phyloP scores from a whole-genome alignment of 805 yeast genomes.

The Starmerella roubikii region DNA sequence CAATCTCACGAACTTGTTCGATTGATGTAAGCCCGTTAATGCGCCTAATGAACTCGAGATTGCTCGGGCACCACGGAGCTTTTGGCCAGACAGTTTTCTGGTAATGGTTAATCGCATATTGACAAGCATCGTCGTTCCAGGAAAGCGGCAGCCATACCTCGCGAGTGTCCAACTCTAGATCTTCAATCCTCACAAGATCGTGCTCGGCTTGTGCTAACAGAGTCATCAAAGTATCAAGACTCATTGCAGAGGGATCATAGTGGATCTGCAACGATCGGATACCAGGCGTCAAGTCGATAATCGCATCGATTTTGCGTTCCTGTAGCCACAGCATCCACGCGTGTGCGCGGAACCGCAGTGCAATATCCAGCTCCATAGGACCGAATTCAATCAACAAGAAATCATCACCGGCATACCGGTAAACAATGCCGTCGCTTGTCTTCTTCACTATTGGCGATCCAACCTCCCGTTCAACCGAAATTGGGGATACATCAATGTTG shows the following conservation, averaged over 20 bases:
- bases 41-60: conserved; percentile 84
- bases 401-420: conserved; percentile 95
- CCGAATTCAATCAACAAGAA: conserved; percentile 88
- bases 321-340: conserved; percentile 62
- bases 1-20: conserved; percentile 61
- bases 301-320: conserved; percentile 47
- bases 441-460: conserved; percentile 24
- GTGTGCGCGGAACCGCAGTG: conserved; percentile 72
- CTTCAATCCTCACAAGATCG: conserved; percentile 31
- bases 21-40: conserved; percentile 65
- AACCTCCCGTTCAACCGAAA: not conserved
- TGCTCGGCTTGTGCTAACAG: conserved; percentile 49
- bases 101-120: conserved; percentile 81
- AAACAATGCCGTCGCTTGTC: conserved; percentile 45
- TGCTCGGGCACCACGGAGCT: conserved; percentile 97
- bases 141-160: conserved; percentile 85
- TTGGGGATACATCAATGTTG: not conserved
- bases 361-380: conserved; percentile 71
- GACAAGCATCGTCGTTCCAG: conserved; percentile 78
- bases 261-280: conserved; percentile 89
- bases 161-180: conserved; percentile 79
- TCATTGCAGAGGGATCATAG: conserved; percentile 48
- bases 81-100: conserved; percentile 81
- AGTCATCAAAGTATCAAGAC: conserved; percentile 49
- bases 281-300: conserved; percentile 93